Conservation (phyloP, 2,329 filamentous ascomycete genomes). For the Stylonectria norvegica region DNA sequence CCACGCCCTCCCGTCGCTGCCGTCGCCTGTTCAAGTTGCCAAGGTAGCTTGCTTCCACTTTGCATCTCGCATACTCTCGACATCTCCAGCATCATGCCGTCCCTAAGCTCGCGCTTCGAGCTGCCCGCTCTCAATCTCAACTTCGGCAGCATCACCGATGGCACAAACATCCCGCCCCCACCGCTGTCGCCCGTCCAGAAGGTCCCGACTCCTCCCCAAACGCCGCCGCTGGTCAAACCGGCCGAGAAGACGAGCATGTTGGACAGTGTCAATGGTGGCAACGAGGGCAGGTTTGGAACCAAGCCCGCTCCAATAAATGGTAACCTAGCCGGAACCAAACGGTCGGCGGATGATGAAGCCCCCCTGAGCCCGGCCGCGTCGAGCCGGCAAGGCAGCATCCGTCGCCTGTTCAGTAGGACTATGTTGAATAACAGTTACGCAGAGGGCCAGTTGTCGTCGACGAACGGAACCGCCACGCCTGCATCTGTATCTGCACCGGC, state of each 20-base stretch:
- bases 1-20: slow-evolving; percentile 9
- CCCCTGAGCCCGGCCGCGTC: slow-evolving; percentile 52
- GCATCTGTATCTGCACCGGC: no score
- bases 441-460: slow-evolving; percentile 44
- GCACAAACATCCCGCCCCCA: slow-evolving; percentile 58
- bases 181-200: slow-evolving; percentile 52
- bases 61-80: slow-evolving; percentile 9
- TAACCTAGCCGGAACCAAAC: slow-evolving; percentile 46
- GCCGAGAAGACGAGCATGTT: no score
- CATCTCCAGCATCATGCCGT: slow-evolving; percentile 28
- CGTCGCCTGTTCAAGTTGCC: no score
- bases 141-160: slow-evolving; percentile 57
- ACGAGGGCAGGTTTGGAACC: slow-evolving; percentile 15
- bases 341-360: slow-evolving; percentile 48
- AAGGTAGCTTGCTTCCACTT: background rate
- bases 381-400: slow-evolving; percentile 53
- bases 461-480: slow-evolving; percentile 33
- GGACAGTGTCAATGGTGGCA: slow-evolving; percentile 14
- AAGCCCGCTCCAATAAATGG: slow-evolving; percentile 37
- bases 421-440: slow-evolving; percentile 52
- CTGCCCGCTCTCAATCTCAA: slow-evolving; percentile 57
- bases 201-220: slow-evolving; percentile 42
- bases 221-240: slow-evolving; percentile 28
- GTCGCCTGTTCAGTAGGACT: slow-evolving; percentile 54
- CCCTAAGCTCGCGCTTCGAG: slow-evolving; percentile 46